Evolutionary conservation across 495 filamentous ascomycete species (phyloP).

Genomic region (Hypoxylon trugodes): DNA sequence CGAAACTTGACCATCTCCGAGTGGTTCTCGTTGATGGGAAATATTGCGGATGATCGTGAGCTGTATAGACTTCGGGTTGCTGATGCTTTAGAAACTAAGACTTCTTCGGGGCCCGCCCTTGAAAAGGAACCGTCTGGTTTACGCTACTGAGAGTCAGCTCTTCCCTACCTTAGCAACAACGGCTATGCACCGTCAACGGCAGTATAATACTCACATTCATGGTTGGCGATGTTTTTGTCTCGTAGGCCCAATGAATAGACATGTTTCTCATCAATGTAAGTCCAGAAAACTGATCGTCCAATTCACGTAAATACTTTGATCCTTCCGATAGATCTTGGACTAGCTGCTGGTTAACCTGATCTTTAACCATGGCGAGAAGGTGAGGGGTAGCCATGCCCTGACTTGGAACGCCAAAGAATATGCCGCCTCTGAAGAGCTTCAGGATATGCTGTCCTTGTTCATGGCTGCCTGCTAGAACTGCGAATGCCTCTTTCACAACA

Average conservation of each 20-base stretch:
- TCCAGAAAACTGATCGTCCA: constrained; percentile 24
- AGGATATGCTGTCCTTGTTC: constrained; percentile 17
- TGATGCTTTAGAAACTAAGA: constrained; percentile 31
- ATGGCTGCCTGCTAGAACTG: constrained; percentile 22
- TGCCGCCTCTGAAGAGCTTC: constrained; percentile 30
- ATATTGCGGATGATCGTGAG: neutral
- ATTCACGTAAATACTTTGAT: constrained; percentile 20
- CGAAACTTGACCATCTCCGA: constrained; percentile 35
- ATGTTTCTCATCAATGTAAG: neutral
- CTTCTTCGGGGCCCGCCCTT: constrained; percentile 10
- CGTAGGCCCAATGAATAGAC: constrained; percentile 30
- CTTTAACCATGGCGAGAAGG: constrained; percentile 33
- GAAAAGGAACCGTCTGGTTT: neutral
- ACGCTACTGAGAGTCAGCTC: neutral
- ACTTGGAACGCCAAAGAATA: constrained; percentile 48
- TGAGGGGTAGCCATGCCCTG: constrained; percentile 37
- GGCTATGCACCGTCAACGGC: neutral
- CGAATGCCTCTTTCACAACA: constrained; percentile 43
- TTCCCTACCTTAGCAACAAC: too few species aligned
- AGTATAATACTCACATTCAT: constrained; percentile 5
- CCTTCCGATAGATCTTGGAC: constrained; percentile 11
- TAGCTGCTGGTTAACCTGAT: constrained; percentile 30
- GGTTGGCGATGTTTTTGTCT: constrained; percentile 28
- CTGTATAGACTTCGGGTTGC: constrained; percentile 26
- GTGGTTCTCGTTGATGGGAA: constrained; percentile 32